Conservation (phyloP, 2,329 filamentous ascomycete species). For the Dryadomyces quercus-mongolicae region DNA sequence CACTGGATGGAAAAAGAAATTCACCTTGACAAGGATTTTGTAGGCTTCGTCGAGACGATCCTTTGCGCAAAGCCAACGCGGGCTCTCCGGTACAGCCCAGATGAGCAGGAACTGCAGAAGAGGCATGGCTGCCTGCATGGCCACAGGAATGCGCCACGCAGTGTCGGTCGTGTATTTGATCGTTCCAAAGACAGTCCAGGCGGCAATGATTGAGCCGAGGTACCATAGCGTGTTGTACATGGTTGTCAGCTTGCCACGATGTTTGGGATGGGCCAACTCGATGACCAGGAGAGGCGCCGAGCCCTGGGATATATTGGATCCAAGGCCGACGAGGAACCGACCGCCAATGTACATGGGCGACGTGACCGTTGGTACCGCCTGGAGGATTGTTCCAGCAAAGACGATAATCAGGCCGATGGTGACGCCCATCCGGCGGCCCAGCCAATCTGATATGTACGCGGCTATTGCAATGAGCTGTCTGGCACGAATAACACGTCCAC, state of each 20-base stretch:
- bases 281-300: conserved; percentile 33
- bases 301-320: conserved; percentile 29
- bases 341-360: conserved; percentile 23
- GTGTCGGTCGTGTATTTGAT: conserved; percentile 26
- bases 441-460: not conserved
- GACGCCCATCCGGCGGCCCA: not conserved
- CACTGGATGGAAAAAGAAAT: not conserved
- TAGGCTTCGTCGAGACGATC: not conserved
- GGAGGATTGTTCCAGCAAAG: not conserved
- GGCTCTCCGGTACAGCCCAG: not conserved
- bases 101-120: not conserved
- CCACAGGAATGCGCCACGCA: conserved; percentile 22
- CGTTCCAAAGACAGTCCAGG: conserved; percentile 35
- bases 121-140: not conserved
- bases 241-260: conserved; percentile 32
- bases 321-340: conserved; percentile 41
- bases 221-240: conserved; percentile 40
- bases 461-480: not conserved
- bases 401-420: not conserved
- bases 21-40: not conserved
- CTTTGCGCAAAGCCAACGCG: not conserved
- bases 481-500: not conserved
- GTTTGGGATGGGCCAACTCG: conserved; percentile 38
- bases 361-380: not conserved
- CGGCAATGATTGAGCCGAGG: conserved; percentile 21